Evolutionary conservation across 106 monocot species (phyloP), one percentile per base, ranked within the genome.

Genomic region (Vanilla planifolia): DNA sequence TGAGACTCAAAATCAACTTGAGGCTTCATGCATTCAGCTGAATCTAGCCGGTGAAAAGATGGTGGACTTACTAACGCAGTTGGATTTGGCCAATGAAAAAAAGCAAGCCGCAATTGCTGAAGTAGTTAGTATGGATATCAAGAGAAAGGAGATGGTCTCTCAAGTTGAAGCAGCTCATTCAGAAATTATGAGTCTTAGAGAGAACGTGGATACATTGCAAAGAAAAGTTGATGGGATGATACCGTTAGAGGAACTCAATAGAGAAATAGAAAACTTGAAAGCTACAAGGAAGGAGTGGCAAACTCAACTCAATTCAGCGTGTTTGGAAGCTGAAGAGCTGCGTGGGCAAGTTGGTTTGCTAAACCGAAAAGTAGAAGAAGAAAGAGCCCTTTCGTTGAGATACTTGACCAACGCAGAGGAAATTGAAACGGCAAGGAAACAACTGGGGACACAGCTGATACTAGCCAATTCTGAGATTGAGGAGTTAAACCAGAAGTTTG

Each of bases 31-130:
- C 22, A 40, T 42, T 48, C 59, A 71, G 16, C 36, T 76, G 17
- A 43, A 19, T 55, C 62, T 61, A 57, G 61, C 74, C n/a, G 75
- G 81, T 39, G 43, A 67, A 35, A 79, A 70, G 60, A 63, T 80
- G 59, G 25, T 64, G 3, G 66, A 83, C 33, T 24, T 83, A 51
- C 72, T 75, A 34, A 77, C 27, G 21, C 46, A 86, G 8, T 22
- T 81, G n/a, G 67, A 75, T 8, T 55, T 59, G 28, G 67, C 53
- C 21, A 60, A 61, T n/a, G 69, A 78, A 47, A 59, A 69, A 11
- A 77, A 75, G 67, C 43, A 77, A 22, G 70, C 35, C 5, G 67
- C 66, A 11, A 43, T 65, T 24, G 57, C 41, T 14, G 64, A 76
- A 65, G 41, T 59, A 25, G 57, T 56, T 35, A 56, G 25, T 26